Conservation (phyloP, 495 filamentous ascomycete genomes). For the Penicillium diatomitis region DNA sequence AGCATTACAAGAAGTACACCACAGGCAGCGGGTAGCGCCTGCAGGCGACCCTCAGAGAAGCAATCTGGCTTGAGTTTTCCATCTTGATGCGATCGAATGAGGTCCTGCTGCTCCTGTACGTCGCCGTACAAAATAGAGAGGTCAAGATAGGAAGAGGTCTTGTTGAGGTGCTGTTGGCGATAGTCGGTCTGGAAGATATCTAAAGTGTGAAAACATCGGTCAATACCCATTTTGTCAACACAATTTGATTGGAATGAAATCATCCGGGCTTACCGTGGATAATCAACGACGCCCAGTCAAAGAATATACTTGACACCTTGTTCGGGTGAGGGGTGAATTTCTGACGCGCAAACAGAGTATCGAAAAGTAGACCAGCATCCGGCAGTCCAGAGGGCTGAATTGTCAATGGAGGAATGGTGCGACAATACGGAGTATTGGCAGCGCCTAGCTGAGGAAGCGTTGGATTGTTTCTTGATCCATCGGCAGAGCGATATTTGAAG, state of each 20-base stretch:
- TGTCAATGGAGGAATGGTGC: conserved; percentile 42
- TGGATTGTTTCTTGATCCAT: conserved; percentile 61
- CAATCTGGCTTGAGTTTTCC: conserved; percentile 50
- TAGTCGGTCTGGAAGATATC: conserved; percentile 54
- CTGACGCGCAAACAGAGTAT: conserved; percentile 43
- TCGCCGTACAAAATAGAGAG: conserved; percentile 51
- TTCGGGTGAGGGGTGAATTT: conserved; percentile 47
- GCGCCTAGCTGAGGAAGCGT: conserved; percentile 46
- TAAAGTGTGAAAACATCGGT: conserved; percentile 3
- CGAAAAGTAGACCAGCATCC: conserved; percentile 45
- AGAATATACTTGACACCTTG: conserved; percentile 50
- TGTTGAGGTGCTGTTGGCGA: conserved; percentile 40
- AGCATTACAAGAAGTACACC: conserved; percentile 50
- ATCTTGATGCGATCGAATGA: conserved; percentile 46
- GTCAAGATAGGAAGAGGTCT: conserved; percentile 52
- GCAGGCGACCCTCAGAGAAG: conserved; percentile 47
- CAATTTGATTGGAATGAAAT: too few species aligned
- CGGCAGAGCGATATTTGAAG: conserved; percentile 57
- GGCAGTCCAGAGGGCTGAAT: conserved; percentile 44
- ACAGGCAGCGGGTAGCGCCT: conserved; percentile 48
- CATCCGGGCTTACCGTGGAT: conserved; percentile 36
- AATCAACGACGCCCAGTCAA: conserved; percentile 49
- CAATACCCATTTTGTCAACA: not conserved
- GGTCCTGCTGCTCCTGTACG: conserved; percentile 45
- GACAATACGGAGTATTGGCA: conserved; percentile 47